Conservation (phyloP, 2,329 filamentous ascomycete genomes). For the Fusarium nanum region DNA sequence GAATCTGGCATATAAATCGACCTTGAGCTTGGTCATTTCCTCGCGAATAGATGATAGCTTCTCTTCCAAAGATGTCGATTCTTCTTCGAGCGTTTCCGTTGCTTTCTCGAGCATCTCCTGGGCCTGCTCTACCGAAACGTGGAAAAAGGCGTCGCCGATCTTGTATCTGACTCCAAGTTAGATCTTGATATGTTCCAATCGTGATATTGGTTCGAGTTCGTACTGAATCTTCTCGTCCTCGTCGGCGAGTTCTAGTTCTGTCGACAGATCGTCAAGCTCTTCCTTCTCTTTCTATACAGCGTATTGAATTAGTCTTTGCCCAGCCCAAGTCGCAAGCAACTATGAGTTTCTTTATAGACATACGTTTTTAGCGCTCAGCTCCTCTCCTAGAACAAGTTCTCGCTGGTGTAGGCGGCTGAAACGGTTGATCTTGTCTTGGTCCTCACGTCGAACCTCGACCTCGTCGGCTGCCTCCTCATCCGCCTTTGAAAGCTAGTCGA, state of each 20-base stretch:
- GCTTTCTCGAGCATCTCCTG: slow-evolving; percentile 84
- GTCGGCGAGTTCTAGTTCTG: slow-evolving; percentile 92
- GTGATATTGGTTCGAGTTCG: slow-evolving; percentile 50
- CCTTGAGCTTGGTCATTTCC: slow-evolving; percentile 91
- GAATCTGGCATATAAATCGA: slow-evolving; percentile 92
- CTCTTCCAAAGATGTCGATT: slow-evolving; percentile 81
- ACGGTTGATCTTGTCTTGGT: slow-evolving; percentile 98
- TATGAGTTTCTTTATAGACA: slow-evolving; percentile 45
- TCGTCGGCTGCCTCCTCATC: slow-evolving; percentile 89
- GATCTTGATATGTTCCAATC: not conserved
- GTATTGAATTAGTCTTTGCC: slow-evolving; percentile 34
- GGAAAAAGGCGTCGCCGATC: slow-evolving; percentile 95
- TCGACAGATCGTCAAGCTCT: slow-evolving; percentile 91
- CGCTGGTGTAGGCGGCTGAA: slow-evolving; percentile 95
- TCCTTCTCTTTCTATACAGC: slow-evolving; percentile 91
- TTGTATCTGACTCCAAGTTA: slow-evolving; percentile 76
- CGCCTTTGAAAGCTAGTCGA: slow-evolving; percentile 84
- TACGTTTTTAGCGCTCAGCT: slow-evolving; percentile 83
- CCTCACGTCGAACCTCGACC: slow-evolving; percentile 92
- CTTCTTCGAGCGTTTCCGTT: slow-evolving; percentile 78
- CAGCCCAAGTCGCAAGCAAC: not conserved
- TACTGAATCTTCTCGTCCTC: slow-evolving; percentile 95
- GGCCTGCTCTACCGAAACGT: slow-evolving; percentile 83
- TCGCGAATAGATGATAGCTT: slow-evolving; percentile 79
- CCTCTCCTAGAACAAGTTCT: slow-evolving; percentile 81